A percentile compares a stretch with the other conserved stretches of the same genome.
phyloP scores from a whole-genome alignment of 352 stramenopile genomes.

The Globisporangium polare region DNA sequence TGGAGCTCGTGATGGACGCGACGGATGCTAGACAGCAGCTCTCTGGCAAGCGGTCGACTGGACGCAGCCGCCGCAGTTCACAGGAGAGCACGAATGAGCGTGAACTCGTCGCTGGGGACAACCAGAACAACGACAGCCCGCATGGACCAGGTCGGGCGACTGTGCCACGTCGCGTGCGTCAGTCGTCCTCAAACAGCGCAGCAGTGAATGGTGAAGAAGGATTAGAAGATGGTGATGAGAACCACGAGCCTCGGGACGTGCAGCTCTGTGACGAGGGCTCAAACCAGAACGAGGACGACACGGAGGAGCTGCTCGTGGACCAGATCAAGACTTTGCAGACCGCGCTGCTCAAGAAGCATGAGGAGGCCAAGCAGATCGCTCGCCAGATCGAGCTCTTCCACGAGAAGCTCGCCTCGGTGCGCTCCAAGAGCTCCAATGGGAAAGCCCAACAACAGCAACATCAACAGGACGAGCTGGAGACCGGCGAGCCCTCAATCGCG shows the following conservation, averaged over 20 bases:
- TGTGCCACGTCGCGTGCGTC: background rate
- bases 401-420: conserved; percentile 45
- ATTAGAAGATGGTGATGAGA: conserved; percentile 6
- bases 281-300: conserved; percentile 60
- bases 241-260: conserved; percentile 11
- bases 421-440: conserved; percentile 12
- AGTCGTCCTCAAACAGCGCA: background rate
- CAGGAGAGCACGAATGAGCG: conserved; percentile 12
- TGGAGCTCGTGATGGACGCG: conserved; percentile 10
- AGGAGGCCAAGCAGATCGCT: conserved; percentile 71
- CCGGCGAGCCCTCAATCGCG: background rate
- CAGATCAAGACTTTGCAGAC: conserved; percentile 68
- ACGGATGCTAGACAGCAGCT: background rate
- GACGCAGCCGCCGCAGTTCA: conserved; percentile 13
- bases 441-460: conserved; percentile 1
- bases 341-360: conserved; percentile 66
- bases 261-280: conserved; percentile 27
- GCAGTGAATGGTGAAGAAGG: conserved; percentile 3
- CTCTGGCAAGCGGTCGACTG: conserved; percentile 8
- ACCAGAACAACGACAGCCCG: conserved; percentile 17
- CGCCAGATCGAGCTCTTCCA: conserved; percentile 48
- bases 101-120: conserved; percentile 12
- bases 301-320: conserved; percentile 52
- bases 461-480: background rate
- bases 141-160: background rate